phyloP scores from a whole-genome alignment of 176 grass and related monocot species.

The Canna indica region DNA sequence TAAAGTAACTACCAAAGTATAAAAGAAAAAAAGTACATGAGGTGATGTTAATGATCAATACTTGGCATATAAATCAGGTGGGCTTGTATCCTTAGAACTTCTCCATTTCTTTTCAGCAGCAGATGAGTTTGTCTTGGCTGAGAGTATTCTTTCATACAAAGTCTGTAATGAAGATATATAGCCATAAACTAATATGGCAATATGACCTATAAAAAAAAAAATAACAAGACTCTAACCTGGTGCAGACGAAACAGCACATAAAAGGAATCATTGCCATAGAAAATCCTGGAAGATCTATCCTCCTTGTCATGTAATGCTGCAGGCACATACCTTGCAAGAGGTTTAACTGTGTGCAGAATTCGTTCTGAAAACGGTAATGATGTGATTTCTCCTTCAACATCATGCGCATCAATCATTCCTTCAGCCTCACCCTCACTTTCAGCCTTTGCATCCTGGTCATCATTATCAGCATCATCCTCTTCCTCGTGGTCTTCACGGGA shows the following conservation, averaged over 20 bases:
- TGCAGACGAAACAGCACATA: slow-evolving; percentile 58
- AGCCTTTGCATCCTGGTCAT: slow-evolving; percentile 31
- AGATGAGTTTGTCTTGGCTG: slow-evolving; percentile 54
- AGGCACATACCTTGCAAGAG: slow-evolving; percentile 46
- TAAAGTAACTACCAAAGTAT: slow-evolving; percentile 6
- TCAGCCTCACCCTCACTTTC: slow-evolving; percentile 57
- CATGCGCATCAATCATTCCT: slow-evolving; percentile 18
- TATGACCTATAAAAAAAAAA: neutral
- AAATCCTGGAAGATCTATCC: slow-evolving; percentile 29
- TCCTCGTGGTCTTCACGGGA: slow-evolving; percentile 49
- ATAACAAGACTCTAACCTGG: slow-evolving; percentile 35
- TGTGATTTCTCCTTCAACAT: slow-evolving; percentile 32
- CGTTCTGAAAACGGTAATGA: slow-evolving; percentile 33
- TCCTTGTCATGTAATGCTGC: slow-evolving; percentile 21
- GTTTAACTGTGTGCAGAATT: slow-evolving; percentile 23
- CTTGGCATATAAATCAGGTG: slow-evolving; percentile 45
- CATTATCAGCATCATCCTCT: slow-evolving; percentile 43
- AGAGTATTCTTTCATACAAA: slow-evolving; percentile 60
- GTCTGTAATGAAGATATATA: slow-evolving; percentile 30
- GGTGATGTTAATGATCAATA: slow-evolving; percentile 2
- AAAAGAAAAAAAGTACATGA: neutral
- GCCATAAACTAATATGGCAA: neutral
- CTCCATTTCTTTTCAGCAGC: slow-evolving; percentile 52
- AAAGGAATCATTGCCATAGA: slow-evolving; percentile 66
- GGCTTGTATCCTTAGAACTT: slow-evolving; percentile 34